Percentiles rank a stretch among this genome's conserved stretches.
Conservation (phyloP, 2,329 filamentous ascomycete species). For the Trichophyton schoenleinii region DNA sequence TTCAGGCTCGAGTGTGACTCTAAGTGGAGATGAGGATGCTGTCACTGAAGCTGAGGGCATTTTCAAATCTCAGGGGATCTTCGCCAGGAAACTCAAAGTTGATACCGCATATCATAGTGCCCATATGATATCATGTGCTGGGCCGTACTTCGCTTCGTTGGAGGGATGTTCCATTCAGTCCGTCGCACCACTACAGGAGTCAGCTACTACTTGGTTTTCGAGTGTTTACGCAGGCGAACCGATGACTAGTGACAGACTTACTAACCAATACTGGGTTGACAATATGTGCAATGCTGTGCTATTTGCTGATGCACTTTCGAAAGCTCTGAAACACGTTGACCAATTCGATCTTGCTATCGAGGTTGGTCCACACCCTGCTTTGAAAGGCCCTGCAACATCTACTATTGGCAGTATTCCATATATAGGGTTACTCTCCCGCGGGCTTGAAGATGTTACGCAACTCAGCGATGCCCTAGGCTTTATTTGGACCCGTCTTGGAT, state of each 20-base stretch:
- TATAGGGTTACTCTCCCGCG: constrained; percentile 13
- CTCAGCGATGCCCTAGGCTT: constrained; percentile 9
- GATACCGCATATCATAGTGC: constrained; percentile 35
- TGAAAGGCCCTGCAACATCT: constrained; percentile 21
- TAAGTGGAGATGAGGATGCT: constrained; percentile 32
- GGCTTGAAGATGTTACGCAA: constrained; percentile 12
- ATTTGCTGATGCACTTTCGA: constrained; percentile 22
- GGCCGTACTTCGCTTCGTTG: constrained; percentile 12
- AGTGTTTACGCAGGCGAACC: constrained; percentile 16
- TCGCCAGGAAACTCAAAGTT: constrained; percentile 30
- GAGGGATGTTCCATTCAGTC: constrained; percentile 2
- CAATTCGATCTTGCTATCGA: constrained; percentile 18
- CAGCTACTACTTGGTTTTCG: constrained; percentile 19
- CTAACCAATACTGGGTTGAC: constrained; percentile 25
- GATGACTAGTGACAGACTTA: constrained; percentile 16
- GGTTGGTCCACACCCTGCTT: constrained; percentile 27
- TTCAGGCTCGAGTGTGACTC: constrained; percentile 30
- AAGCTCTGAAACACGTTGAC: constrained; percentile 1
- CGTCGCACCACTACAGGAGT: background rate
- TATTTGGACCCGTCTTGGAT: constrained; percentile 8
- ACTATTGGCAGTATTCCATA: constrained; percentile 19
- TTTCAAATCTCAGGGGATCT: constrained; percentile 26
- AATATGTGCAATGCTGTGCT: constrained; percentile 28
- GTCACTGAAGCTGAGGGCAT: constrained; percentile 22
- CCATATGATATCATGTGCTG: constrained; percentile 24